A percentile compares a stretch with the other conserved stretches of the same genome.
phyloP scores from a whole-genome alignment of 1,139 yeast genomes.

The Hansenula lynferdii region DNA sequence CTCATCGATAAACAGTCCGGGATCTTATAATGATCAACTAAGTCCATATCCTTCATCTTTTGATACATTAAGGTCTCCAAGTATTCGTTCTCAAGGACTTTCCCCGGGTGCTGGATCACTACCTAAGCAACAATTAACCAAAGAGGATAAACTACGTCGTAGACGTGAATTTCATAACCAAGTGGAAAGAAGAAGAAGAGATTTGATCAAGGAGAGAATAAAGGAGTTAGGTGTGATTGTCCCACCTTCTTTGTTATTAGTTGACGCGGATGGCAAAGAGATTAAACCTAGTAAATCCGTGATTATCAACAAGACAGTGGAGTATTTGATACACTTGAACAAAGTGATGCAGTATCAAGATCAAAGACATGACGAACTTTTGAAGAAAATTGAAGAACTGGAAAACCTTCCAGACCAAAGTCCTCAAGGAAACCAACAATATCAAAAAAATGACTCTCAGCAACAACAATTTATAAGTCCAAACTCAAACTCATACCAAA shows the following conservation, averaged over 20 bases:
- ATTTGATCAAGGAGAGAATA: conserved; percentile 69
- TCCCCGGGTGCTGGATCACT: conserved; percentile 26
- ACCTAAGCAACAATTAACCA: conserved; percentile 46
- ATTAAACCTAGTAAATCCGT: conserved; percentile 70
- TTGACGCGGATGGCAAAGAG: conserved; percentile 52
- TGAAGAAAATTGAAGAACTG: conserved; percentile 31
- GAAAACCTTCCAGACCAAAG: conserved; percentile 18
- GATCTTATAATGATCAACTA: conserved; percentile 18
- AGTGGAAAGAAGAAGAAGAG: conserved; percentile 75
- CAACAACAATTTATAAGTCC: conserved; percentile 1
- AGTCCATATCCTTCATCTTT: conserved; percentile 22
- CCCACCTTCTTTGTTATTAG: conserved; percentile 62
- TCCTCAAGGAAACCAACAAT: not conserved
- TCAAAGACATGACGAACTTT: conserved; percentile 28
- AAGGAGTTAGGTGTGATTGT: conserved; percentile 67
- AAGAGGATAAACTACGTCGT: conserved; percentile 65
- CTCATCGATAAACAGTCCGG: conserved; percentile 11
- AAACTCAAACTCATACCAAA: not conserved
- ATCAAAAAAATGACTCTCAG: not conserved
- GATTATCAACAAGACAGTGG: conserved; percentile 63
- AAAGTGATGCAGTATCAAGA: conserved; percentile 39
- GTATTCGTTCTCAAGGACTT: conserved; percentile 6
- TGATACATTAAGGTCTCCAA: conserved; percentile 22
- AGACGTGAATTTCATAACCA: conserved; percentile 79
- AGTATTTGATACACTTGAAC: conserved; percentile 54